Conservation (phyloP, 2,329 filamentous ascomycete species). For the Ophiostoma ulmi region DNA sequence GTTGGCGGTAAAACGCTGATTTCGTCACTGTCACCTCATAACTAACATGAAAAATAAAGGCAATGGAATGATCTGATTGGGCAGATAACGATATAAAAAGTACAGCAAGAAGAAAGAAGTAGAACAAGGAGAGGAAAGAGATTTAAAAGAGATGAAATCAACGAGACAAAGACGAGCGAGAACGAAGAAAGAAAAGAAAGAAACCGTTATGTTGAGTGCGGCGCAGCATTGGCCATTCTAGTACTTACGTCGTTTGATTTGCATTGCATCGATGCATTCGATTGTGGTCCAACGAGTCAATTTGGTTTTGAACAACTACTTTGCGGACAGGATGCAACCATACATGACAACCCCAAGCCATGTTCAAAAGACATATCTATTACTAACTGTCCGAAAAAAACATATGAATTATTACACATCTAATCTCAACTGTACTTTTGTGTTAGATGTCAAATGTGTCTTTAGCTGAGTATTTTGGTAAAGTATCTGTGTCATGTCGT, state of each 20-base stretch:
- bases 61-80: background rate
- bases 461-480: background rate
- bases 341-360: background rate
- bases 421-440: background rate
- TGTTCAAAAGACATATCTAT: background rate
- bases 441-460: background rate
- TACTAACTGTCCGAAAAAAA: background rate
- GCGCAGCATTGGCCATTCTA: too few species aligned
- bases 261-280: too few species aligned
- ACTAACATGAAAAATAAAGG: background rate
- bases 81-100: background rate
- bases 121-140: background rate
- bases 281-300: too few species aligned
- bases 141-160: background rate
- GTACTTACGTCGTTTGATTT: too few species aligned
- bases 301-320: too few species aligned
- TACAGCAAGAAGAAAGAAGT: background rate
- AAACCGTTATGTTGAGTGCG: background rate
- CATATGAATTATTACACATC: background rate
- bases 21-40: slow-evolving; percentile 6
- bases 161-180: background rate
- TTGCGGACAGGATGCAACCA: too few species aligned
- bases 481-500: background rate
- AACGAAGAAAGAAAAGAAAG: background rate
- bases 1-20: background rate